Percentiles rank a stretch among this genome's conserved stretches.
Evolutionary conservation across 225 moss, liverwort and hornwort species (phyloP).

Genomic region (Antitrichia curtipendula): DNA sequence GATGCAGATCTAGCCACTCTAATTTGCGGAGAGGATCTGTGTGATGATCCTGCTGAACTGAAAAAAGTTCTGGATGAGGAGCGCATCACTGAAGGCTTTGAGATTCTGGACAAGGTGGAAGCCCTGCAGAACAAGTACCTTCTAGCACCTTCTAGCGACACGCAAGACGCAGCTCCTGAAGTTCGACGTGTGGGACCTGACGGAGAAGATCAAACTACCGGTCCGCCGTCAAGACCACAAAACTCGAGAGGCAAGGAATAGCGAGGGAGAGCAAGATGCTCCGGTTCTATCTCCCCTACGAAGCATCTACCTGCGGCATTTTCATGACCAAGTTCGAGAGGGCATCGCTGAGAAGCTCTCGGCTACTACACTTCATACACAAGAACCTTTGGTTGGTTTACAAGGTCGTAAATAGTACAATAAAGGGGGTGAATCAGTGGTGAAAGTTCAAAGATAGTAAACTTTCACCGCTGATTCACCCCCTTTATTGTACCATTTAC

Average conservation of each 20-base stretch:
- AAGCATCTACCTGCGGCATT: slow-evolving; percentile 17
- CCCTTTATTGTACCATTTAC: no score
- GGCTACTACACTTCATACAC: neutral
- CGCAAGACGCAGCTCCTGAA: slow-evolving; percentile 7
- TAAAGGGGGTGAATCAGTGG: no score
- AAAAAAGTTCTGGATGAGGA: neutral
- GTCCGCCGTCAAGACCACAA: neutral
- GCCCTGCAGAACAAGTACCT: slow-evolving; percentile 2
- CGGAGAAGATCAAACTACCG: slow-evolving; percentile 17
- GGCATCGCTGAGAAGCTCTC: slow-evolving; percentile 9
- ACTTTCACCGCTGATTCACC: no score
- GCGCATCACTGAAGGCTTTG: slow-evolving; percentile 6
- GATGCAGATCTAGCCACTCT: neutral
- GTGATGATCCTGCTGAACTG: neutral
- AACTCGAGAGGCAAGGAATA: neutral
- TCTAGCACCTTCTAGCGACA: neutral
- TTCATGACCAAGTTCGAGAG: slow-evolving; percentile 25
- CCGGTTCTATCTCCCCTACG: neutral
- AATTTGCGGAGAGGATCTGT: neutral
- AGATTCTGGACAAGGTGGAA: slow-evolving; percentile 15
- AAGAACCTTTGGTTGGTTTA: no score
- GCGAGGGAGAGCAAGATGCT: slow-evolving; percentile 2
- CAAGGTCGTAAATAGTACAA: no score
- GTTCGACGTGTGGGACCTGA: slow-evolving; percentile 15
- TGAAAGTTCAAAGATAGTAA: no score